phyloP scores from a whole-genome alignment of 192 early-diverging fungal genomes.

The Jimgerdemannia flammicorona region DNA sequence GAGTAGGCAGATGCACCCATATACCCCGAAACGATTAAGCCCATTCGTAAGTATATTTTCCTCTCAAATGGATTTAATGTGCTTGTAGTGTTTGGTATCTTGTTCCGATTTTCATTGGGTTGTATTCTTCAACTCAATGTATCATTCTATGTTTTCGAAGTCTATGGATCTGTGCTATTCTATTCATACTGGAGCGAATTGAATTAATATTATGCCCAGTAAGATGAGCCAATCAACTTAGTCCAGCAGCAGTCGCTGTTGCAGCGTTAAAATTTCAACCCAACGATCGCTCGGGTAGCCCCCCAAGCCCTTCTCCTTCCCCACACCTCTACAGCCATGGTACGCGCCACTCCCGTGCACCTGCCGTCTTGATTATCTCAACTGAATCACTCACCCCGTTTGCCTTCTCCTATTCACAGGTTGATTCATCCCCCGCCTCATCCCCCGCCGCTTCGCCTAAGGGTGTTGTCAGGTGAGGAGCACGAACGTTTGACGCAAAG shows the following conservation, averaged over 20 bases:
- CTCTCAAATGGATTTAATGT: too few relatives aligned
- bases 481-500: too few relatives aligned
- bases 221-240: background rate
- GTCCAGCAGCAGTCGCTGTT: background rate
- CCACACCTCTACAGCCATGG: background rate
- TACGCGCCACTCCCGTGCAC: background rate
- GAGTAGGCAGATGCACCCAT: too few relatives aligned
- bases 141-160: too few relatives aligned
- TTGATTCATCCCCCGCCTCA: background rate
- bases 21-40: too few relatives aligned
- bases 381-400: background rate
- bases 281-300: background rate
- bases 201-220: too few relatives aligned
- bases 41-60: too few relatives aligned
- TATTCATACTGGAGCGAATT: too few relatives aligned
- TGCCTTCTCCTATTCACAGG: background rate
- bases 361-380: background rate
- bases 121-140: too few relatives aligned
- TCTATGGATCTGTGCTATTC: too few relatives aligned
- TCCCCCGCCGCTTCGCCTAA: slow-evolving; percentile 18
- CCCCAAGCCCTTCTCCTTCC: background rate
- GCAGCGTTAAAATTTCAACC: background rate
- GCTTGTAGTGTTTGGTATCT: too few relatives aligned
- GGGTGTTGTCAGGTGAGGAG: slow-evolving; percentile 12
- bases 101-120: too few relatives aligned